Conservation (phyloP, 768 basidiomycete genomes). For the Pleurotus salmoneostramineus region DNA sequence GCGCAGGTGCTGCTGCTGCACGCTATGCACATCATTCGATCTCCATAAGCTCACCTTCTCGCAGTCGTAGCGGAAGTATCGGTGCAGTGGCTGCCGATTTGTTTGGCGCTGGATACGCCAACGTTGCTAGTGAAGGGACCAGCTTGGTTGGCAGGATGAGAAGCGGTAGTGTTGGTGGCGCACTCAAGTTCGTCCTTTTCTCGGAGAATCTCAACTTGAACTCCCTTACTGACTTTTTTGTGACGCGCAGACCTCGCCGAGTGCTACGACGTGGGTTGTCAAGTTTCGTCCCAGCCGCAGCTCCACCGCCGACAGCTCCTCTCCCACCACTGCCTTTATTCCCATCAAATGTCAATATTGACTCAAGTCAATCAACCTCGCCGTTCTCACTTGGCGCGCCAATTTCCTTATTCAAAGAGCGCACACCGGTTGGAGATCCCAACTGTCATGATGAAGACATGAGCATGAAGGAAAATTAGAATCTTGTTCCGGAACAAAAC, state of each 20-base stretch:
- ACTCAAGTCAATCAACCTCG: background rate
- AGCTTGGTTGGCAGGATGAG: slow-evolving; percentile 50
- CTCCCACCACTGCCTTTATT: slow-evolving; percentile 27
- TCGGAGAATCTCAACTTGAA: background rate
- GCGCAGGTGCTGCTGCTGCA: slow-evolving; percentile 46
- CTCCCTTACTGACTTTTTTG: background rate
- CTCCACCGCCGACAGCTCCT: slow-evolving; percentile 33
- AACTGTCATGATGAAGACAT: slow-evolving; percentile 30
- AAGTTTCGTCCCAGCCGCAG: slow-evolving; percentile 26
- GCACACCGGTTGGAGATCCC: slow-evolving; percentile 1
- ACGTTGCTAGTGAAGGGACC: slow-evolving; percentile 20
- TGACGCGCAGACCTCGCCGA: slow-evolving; percentile 33
- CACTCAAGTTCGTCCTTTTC: slow-evolving; percentile 25
- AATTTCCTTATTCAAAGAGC: slow-evolving; percentile 23
- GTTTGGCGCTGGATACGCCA: slow-evolving; percentile 14
- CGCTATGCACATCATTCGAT: slow-evolving; percentile 37
- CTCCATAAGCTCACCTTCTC: slow-evolving; percentile 20
- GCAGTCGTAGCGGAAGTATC: slow-evolving; percentile 45
- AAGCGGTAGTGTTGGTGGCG: slow-evolving; percentile 47
- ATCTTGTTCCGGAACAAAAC: background rate
- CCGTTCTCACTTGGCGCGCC: slow-evolving; percentile 8
- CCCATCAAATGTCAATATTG: slow-evolving; percentile 1
- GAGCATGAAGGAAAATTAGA: slow-evolving; percentile 37
- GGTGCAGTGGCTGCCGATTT: slow-evolving; percentile 23
- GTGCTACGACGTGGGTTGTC: slow-evolving; percentile 29